Percentiles rank a stretch among this genome's conserved stretches.
phyloP scores from a whole-genome alignment of 192 early-diverging fungal genomes.

The Diversispora eburnea region DNA sequence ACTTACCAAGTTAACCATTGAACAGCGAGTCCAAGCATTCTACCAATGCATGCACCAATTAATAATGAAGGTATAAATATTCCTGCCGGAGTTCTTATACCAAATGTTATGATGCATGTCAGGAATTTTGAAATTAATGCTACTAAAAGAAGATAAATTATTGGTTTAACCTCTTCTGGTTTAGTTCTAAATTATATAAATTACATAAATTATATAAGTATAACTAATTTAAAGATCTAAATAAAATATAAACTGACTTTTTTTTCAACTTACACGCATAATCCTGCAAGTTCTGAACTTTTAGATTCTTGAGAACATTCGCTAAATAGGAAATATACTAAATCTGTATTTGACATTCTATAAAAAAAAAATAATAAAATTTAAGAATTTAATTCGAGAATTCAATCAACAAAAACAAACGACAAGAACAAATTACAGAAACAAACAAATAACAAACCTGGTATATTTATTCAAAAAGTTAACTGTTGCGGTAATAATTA shows the following conservation, averaged over 20 bases:
- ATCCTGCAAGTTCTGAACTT: neutral
- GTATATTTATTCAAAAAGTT: conserved; percentile 69
- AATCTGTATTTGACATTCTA: conserved; percentile 6
- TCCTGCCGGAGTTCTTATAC: conserved; percentile 64
- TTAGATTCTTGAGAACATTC: neutral
- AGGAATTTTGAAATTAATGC: conserved; percentile 12
- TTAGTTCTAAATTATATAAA: neutral
- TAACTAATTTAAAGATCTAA: no score
- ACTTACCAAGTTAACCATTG: conserved; percentile 56
- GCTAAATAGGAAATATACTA: conserved; percentile 32
- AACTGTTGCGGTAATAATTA: conserved; percentile 60
- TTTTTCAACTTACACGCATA: conserved; percentile 7
- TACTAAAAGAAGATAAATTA: neutral
- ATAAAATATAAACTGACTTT: neutral
- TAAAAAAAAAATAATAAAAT: no score
- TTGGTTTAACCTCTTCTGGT: neutral
- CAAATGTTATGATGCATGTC: conserved; percentile 16
- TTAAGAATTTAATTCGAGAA: no score
- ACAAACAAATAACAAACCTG: conserved; percentile 50
- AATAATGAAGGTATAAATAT: conserved; percentile 94
- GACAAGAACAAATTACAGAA: no score
- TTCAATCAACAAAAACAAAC: no score
- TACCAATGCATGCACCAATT: conserved; percentile 87
- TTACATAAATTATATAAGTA: neutral
- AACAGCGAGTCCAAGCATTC: conserved; percentile 80